Conservation (phyloP, 2,329 filamentous ascomycete species). For the Ascochyta clinopodiicola region DNA sequence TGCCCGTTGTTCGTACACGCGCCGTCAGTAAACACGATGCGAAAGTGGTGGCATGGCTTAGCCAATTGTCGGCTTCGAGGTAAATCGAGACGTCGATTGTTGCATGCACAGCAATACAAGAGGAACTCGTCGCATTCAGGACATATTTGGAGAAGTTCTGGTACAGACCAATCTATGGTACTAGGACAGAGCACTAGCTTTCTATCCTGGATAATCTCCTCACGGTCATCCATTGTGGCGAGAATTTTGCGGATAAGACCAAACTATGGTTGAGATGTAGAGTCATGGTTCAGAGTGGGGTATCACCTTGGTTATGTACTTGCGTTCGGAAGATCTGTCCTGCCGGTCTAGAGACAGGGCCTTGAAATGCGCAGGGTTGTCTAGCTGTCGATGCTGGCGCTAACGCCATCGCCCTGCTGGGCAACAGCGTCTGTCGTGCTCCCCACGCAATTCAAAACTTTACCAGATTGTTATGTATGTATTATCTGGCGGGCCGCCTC, state of each 20-base stretch:
- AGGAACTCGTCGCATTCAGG: constrained; percentile 8
- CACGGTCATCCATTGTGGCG: background rate
- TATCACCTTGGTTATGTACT: no score
- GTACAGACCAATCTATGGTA: constrained; percentile 9
- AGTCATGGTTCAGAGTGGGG: background rate
- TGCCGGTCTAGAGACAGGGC: no score
- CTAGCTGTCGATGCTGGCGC: no score
- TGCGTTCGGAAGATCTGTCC: no score
- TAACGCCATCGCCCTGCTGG: no score
- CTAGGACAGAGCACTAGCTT: constrained; percentile 5
- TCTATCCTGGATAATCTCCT: constrained; percentile 8
- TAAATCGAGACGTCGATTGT: constrained; percentile 1
- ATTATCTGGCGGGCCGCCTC: no score
- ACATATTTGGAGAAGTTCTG: constrained; percentile 9
- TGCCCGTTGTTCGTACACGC: constrained; percentile 20
- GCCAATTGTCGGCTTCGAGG: background rate
- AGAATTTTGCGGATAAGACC: constrained; percentile 1
- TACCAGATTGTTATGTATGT: no score
- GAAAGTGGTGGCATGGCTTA: constrained; percentile 11
- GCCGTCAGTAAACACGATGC: constrained; percentile 20
- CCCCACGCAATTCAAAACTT: no score
- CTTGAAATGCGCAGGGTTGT: no score
- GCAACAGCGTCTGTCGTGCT: no score
- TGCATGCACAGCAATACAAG: constrained; percentile 9
- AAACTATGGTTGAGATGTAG: constrained; percentile 8